Conservation (phyloP, 768 basidiomycete species). For the Rhodotorula diobovata region DNA sequence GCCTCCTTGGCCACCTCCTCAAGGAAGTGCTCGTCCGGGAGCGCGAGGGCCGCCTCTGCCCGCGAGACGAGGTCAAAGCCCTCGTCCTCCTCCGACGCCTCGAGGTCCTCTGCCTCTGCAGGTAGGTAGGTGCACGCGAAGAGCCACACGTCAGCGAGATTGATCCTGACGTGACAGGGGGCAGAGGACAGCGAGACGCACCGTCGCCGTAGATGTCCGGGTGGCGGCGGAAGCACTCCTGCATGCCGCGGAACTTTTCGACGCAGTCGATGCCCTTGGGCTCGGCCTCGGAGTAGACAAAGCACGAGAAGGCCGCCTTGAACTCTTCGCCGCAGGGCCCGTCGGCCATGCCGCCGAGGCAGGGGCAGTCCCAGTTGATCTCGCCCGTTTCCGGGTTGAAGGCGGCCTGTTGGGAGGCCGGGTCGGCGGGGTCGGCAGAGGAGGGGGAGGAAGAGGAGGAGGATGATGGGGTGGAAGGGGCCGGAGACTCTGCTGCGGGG, state of each 20-base stretch:
- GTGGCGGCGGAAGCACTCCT: constrained; percentile 91
- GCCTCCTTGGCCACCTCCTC: constrained; percentile 16
- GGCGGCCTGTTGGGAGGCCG: constrained; percentile 52
- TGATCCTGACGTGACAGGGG: background rate
- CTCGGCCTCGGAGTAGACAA: constrained; percentile 86
- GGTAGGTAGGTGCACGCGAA: too few species aligned
- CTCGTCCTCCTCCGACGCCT: constrained; percentile 28
- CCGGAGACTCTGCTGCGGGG: background rate
- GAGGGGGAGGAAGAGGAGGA: too few species aligned
- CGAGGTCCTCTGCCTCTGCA: constrained; percentile 17
- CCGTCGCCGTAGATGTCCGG: constrained; percentile 94
- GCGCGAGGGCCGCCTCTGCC: constrained; percentile 26
- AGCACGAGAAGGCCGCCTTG: constrained; percentile 93
- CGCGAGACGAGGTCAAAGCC: constrained; percentile 16
- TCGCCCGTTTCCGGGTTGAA: constrained; percentile 96
- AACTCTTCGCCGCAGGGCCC: constrained; percentile 93
- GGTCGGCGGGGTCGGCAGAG: background rate
- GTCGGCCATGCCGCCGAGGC: constrained; percentile 96
- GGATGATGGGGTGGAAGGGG: too few species aligned
- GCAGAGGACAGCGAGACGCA: constrained; percentile 49
- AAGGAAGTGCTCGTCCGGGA: constrained; percentile 31
- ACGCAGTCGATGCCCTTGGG: constrained; percentile 98
- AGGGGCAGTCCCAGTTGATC: constrained; percentile 99
- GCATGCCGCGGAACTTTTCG: constrained; percentile 96
- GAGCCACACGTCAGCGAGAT: background rate